These are phyloP conservation scores for Leccinum ponderosum DNA, from an alignment of 1,284 basidiomycete species.

Conservation along the genomic window DNA sequence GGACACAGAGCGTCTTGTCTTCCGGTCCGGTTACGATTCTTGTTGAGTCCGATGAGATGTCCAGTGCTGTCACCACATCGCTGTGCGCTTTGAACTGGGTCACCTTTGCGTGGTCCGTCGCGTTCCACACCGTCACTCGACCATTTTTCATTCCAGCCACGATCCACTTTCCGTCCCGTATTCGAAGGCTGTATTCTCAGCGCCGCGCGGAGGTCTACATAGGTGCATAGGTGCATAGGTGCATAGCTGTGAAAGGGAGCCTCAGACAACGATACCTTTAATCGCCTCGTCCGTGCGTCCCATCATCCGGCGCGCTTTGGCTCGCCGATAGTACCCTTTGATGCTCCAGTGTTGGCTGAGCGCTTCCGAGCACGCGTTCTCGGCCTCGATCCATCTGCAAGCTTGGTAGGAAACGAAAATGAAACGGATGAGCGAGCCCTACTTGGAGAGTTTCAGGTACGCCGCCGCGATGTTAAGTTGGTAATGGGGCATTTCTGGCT, in stretches of 20 bases:
- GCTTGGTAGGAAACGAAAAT: conserved; percentile 2
- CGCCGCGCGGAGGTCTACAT: conserved; percentile 56
- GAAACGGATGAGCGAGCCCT: conserved; percentile 12
- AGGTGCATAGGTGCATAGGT: background rate
- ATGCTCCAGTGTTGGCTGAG: conserved; percentile 61
- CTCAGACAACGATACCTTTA: conserved; percentile 42
- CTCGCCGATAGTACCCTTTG: conserved; percentile 66
- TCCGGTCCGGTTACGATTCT: too few species aligned
- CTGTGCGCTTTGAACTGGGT: too few species aligned
- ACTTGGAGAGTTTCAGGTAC: conserved; percentile 65
- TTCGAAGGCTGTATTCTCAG: conserved; percentile 61
- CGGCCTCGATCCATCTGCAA: conserved; percentile 65
- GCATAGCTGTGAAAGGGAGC: background rate
- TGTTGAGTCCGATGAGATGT: too few species aligned
- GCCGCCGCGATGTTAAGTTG: conserved; percentile 72
- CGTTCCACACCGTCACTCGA: too few species aligned
- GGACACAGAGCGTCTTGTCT: too few species aligned
- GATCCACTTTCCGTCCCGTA: conserved; percentile 34
- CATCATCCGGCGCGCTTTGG: conserved; percentile 61
- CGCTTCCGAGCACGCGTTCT: conserved; percentile 62
- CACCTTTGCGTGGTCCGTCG: too few species aligned
- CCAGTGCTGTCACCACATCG: too few species aligned
- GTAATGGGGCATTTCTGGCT: conserved; percentile 70
- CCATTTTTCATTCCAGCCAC: too few species aligned
- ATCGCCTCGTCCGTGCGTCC: conserved; percentile 58